Evolutionary conservation across 192 early-diverging fungal genomes (phyloP), one percentile per base, ranked within the genome.

Genomic region (Entomortierella parvispora): DNA sequence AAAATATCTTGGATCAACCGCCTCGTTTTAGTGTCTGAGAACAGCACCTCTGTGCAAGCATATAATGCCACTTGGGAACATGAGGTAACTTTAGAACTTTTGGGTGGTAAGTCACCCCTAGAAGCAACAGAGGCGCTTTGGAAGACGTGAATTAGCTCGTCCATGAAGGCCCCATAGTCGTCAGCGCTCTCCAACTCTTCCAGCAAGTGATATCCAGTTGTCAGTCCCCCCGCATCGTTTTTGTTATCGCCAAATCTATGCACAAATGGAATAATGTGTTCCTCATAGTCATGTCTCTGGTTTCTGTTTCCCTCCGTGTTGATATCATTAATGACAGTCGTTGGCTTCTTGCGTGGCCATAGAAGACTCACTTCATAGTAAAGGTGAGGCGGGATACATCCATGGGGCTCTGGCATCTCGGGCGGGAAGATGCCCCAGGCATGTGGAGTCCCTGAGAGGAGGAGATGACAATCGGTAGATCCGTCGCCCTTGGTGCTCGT

Each of bases 301-400:
- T 52, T 0, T 37, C 26, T 26, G 22, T 31, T 5, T 14, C 14
- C 26, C 48, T n/a, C 17, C 2, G 17, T 9, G 52, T 34, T 62
- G 12, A 17, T 47, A 3, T 10, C 49, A 10, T 43, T 29, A 34
- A 29, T 32, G 12, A 2, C 3, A 3, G 57, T 23, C 34, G 40
- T 10, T 65, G 52, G 22, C 23, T 20, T 43, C 25, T 42, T 7
- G 31, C 15, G 1, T 17, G 20, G 33, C 12, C 40, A 50, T 1
- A 26, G 47, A 28, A 77, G 32, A 0, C 34, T 47, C 32, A 68
- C 65, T 1, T 12, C 20, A 7, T 77, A 77, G 42, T 77, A 77
- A 12, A 77, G 55, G 18, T 64, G 74, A 4, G 74, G 74, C 17
- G 74, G 74, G 15, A 77, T 59, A 17, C 74, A 77, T 32, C 60